Conservation (phyloP, 495 filamentous ascomycete species). For the Clohesyomyces aquaticus region DNA sequence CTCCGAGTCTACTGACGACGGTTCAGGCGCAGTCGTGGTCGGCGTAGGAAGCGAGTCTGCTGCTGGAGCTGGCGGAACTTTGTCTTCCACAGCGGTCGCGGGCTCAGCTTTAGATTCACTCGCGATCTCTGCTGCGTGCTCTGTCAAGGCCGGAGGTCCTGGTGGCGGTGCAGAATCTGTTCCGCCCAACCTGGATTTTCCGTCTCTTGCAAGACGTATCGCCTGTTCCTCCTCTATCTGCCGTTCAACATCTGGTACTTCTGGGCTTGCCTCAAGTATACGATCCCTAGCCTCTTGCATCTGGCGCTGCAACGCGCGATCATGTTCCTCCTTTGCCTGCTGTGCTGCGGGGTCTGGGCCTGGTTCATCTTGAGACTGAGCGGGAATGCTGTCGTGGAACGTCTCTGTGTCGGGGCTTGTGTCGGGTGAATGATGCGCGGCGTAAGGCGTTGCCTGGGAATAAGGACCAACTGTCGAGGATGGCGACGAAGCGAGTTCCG, state of each 20-base stretch:
- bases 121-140: constrained; percentile 23
- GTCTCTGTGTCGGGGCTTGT: constrained; percentile 60
- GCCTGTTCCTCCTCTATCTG: constrained; percentile 48
- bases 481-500: constrained; percentile 47
- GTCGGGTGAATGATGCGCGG: constrained; percentile 53
- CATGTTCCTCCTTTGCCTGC: constrained; percentile 48
- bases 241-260: constrained; percentile 47
- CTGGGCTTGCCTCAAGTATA: constrained; percentile 42
- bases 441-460: constrained; percentile 49
- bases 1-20: constrained; percentile 11
- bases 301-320: constrained; percentile 44
- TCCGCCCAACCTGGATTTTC: constrained; percentile 23
- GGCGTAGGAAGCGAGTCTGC: constrained; percentile 34
- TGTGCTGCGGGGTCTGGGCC: constrained; percentile 40
- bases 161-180: constrained; percentile 12
- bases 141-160: constrained; percentile 18
- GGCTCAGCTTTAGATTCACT: constrained; percentile 6
- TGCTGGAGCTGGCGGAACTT: constrained; percentile 4
- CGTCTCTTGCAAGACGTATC: constrained; percentile 37
- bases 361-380: constrained; percentile 41
- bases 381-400: constrained; percentile 47
- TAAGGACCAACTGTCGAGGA: constrained; percentile 51
- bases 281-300: constrained; percentile 46
- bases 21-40: constrained; percentile 29
- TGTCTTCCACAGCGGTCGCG: not conserved